A percentile compares a stretch with the other conserved stretches of the same genome.
These are phyloP conservation scores for Saturnispora zaruensis DNA, from an alignment of 805 yeast species.

Conservation along the genomic window DNA sequence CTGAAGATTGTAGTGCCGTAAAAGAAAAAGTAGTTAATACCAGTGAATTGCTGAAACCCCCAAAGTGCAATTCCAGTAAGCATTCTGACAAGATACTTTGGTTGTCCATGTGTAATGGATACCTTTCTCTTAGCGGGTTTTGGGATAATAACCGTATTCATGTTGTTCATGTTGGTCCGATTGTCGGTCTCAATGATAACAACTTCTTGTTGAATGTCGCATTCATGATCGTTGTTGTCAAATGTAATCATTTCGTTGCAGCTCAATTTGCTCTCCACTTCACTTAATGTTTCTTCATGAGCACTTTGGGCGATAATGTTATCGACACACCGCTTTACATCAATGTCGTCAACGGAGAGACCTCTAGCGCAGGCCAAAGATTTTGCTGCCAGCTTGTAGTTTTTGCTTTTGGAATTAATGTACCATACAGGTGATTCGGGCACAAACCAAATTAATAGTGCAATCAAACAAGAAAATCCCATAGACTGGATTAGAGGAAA, in stretches of 20 bases:
- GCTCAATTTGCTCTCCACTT: neutral
- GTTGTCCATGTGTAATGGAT: constrained; percentile 24
- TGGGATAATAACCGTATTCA: neutral
- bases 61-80: constrained; percentile 25
- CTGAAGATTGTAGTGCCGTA: constrained; percentile 54
- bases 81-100: constrained; percentile 23
- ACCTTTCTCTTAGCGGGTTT: neutral
- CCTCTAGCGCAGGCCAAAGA: constrained; percentile 19
- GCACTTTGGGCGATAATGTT: neutral
- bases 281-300: neutral
- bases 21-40: constrained; percentile 61
- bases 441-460: constrained; percentile 20
- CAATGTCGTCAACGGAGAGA: constrained; percentile 17
- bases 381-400: constrained; percentile 12
- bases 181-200: neutral
- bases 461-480: constrained; percentile 4
- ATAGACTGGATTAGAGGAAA: constrained; percentile 20
- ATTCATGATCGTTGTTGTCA: neutral
- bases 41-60: constrained; percentile 44
- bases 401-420: constrained; percentile 8
- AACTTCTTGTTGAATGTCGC: neutral
- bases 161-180: neutral
- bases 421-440: constrained; percentile 31
- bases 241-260: neutral
- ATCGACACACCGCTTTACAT: constrained; percentile 6